These are phyloP conservation scores for Talaromyces atroroseus DNA, from an alignment of 2,329 filamentous ascomycete species.

Conservation along the genomic window DNA sequence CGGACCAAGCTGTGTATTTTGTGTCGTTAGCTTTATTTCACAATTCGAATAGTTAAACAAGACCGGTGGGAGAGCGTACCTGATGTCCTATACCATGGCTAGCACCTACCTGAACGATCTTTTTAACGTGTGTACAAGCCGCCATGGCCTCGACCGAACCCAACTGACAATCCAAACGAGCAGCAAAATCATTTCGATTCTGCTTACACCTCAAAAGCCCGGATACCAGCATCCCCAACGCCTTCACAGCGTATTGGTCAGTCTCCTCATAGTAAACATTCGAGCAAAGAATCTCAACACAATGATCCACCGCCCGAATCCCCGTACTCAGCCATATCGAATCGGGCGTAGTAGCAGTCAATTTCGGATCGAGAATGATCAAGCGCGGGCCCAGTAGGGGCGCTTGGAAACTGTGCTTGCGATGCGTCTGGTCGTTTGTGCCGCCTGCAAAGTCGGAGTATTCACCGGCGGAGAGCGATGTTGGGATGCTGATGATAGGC, in stretches of 20 bases:
- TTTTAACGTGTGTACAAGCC: slow-evolving; percentile 34
- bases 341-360: slow-evolving; percentile 48
- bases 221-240: slow-evolving; percentile 39
- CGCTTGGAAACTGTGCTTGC: slow-evolving; percentile 32
- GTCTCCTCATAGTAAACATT: slow-evolving; percentile 27
- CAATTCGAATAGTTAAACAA: not conserved
- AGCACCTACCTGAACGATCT: slow-evolving; percentile 39
- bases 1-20: slow-evolving; percentile 40
- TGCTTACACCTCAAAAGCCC: slow-evolving; percentile 38
- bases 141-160: slow-evolving; percentile 52
- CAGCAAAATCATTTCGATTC: slow-evolving; percentile 35
- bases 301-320: slow-evolving; percentile 53
- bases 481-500: slow-evolving; percentile 37
- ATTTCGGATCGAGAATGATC: slow-evolving; percentile 52
- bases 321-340: slow-evolving; percentile 55
- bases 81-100: slow-evolving; percentile 52
- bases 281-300: slow-evolving; percentile 51
- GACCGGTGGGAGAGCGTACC: slow-evolving; percentile 19
- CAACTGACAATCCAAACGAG: slow-evolving; percentile 45
- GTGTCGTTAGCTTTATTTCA: not conserved
- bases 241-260: slow-evolving; percentile 35
- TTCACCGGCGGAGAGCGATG: slow-evolving; percentile 39
- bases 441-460: slow-evolving; percentile 38
- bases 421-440: slow-evolving; percentile 31
- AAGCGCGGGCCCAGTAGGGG: slow-evolving; percentile 44